Evolutionary conservation across 371 early-diverging fungal species (phyloP).

Genomic region (Syncephalis plumigaleata): DNA sequence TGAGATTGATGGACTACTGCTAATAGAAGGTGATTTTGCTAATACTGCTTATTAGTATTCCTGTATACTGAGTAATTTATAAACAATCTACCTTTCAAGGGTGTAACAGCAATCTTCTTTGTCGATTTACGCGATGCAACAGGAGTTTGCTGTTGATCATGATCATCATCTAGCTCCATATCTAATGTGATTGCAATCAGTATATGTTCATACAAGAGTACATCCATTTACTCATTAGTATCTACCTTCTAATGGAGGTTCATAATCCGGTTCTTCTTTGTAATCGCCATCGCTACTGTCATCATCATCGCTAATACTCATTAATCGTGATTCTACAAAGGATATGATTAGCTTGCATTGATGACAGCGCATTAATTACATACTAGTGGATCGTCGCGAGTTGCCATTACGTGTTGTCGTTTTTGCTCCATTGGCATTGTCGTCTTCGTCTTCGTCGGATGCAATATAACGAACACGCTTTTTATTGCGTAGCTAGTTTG

Average conservation of each 20-base stretch:
- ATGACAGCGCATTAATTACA: too few species aligned
- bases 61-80: neutral
- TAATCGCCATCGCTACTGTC: conserved; percentile 19
- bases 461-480: conserved; percentile 12
- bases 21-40: conserved; percentile 5
- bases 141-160: neutral
- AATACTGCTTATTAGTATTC: conserved; percentile 1
- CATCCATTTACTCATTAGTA: conserved; percentile 12
- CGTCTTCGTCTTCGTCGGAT: conserved; percentile 18
- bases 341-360: conserved; percentile 6
- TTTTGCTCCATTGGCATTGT: conserved; percentile 1
- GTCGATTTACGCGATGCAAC: neutral
- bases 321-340: conserved; percentile 9
- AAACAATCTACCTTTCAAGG: too few species aligned
- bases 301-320: conserved; percentile 9
- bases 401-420: too few species aligned
- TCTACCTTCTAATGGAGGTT: conserved; percentile 11
- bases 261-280: conserved; percentile 14
- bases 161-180: neutral
- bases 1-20: neutral
- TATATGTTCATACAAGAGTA: conserved; percentile 9
- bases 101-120: neutral
- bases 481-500: conserved; percentile 13
- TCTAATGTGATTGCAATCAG: neutral
- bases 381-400: too few species aligned